phyloP scores from a whole-genome alignment of 192 early-diverging fungal genomes.

The Lobosporangium transversale region DNA sequence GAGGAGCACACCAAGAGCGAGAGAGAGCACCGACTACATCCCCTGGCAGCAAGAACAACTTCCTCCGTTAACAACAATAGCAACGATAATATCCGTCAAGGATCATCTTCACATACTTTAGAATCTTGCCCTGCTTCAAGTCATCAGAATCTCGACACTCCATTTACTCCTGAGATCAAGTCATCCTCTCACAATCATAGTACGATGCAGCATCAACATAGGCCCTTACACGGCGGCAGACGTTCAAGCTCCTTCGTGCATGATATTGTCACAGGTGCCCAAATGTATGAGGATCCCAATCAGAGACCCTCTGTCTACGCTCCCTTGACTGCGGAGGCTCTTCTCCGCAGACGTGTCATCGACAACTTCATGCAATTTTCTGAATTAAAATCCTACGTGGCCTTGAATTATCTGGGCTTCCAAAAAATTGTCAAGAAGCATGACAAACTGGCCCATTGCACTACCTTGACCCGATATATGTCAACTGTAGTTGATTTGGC shows the following conservation, averaged over 20 bases:
- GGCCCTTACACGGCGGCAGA: slow-evolving; percentile 3
- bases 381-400: slow-evolving; percentile 85
- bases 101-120: too few species aligned
- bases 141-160: slow-evolving; percentile 6
- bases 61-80: background rate
- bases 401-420: slow-evolving; percentile 89
- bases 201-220: slow-evolving; percentile 11
- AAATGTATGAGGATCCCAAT: slow-evolving; percentile 32
- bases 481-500: slow-evolving; percentile 63
- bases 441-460: slow-evolving; percentile 84
- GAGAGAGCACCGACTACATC: slow-evolving; percentile 1
- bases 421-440: slow-evolving; percentile 95
- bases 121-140: background rate
- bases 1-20: slow-evolving; percentile 10
- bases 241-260: slow-evolving; percentile 19
- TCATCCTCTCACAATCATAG: slow-evolving; percentile 2
- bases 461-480: slow-evolving; percentile 52
- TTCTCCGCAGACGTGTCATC: slow-evolving; percentile 42
- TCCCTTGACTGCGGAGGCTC: slow-evolving; percentile 41
- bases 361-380: slow-evolving; percentile 68
- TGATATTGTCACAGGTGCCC: slow-evolving; percentile 31
- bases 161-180: background rate
- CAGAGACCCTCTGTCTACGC: slow-evolving; percentile 41
- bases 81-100: background rate
- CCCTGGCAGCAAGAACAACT: background rate